A percentile compares a stretch with the other conserved stretches of the same genome.
Evolutionary conservation across 1,139 yeast genomes (phyloP).

Genomic region (Spathaspora jeffriesii): DNA sequence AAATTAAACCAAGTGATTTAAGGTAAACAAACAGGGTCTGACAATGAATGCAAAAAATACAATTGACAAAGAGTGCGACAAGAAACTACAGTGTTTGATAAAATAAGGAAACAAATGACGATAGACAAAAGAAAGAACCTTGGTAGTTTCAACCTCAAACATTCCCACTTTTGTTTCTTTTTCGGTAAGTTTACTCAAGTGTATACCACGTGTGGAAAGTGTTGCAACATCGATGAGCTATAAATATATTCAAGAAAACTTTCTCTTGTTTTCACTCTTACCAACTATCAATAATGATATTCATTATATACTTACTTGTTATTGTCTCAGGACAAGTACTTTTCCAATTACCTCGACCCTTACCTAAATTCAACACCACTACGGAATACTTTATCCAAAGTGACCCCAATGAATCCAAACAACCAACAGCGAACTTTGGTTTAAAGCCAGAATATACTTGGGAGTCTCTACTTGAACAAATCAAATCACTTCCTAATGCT

Average conservation of each 20-base stretch:
- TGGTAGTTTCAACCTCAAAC: background rate
- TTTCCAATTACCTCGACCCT: background rate
- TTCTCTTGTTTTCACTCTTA: background rate
- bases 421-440: conserved; percentile 20
- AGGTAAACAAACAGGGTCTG: background rate
- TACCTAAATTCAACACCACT: conserved; percentile 13
- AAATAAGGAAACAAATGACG: no score
- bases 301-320: conserved; percentile 1
- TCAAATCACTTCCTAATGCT: conserved; percentile 8
- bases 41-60: background rate
- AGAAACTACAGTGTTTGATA: no score
- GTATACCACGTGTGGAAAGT: background rate
- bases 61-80: background rate
- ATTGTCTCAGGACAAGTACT: conserved; percentile 6
- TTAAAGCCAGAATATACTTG: conserved; percentile 18
- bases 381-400: conserved; percentile 22
- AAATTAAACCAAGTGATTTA: background rate
- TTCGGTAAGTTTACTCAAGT: background rate
- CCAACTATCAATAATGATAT: background rate
- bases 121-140: background rate
- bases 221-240: background rate
- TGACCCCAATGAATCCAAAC: conserved; percentile 9
- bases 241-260: background rate
- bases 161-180: background rate
- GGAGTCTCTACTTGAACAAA: conserved; percentile 9